Percentiles rank a stretch among this genome's conserved stretches.
Evolutionary conservation across 306 rosid genomes (phyloP).

Genomic region (Hylodesmum podocarpum): DNA sequence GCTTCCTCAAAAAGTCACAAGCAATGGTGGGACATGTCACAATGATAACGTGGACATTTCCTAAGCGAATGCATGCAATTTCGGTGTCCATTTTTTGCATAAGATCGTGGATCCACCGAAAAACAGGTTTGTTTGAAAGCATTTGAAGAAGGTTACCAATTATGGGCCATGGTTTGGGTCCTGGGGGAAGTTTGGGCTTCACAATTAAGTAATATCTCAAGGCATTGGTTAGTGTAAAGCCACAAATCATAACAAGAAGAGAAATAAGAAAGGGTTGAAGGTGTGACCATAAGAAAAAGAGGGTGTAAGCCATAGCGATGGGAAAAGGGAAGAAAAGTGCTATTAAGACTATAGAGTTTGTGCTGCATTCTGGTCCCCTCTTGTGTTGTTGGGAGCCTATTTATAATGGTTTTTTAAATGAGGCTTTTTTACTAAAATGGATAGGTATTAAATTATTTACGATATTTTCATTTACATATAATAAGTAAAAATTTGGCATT

Average conservation of each 20-base stretch:
- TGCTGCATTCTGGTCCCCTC: no score
- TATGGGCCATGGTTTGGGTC: slow-evolving; percentile 32
- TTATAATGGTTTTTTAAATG: no score
- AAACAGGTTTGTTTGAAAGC: slow-evolving; percentile 16
- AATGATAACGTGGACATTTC: neutral
- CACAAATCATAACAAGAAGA: neutral
- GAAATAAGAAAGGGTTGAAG: neutral
- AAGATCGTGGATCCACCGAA: neutral
- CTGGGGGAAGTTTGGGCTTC: slow-evolving; percentile 21
- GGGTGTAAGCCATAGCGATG: neutral
- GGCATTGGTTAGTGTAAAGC: neutral
- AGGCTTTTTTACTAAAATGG: no score
- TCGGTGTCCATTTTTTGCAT: slow-evolving; percentile 1
- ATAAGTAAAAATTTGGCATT: no score
- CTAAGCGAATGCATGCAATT: slow-evolving; percentile 1
- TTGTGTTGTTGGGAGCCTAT: no score
- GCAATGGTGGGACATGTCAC: neutral
- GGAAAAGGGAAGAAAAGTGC: neutral
- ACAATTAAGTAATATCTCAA: neutral
- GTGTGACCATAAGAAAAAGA: neutral
- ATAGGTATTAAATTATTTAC: no score
- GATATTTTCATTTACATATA: no score
- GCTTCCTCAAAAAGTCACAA: neutral
- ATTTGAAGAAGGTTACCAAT: slow-evolving; percentile 35
- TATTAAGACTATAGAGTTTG: no score